Evolutionary conservation across 257 asterid genomes (phyloP), one percentile per base, ranked within the genome.

Genomic region (Fraxinus americana): DNA sequence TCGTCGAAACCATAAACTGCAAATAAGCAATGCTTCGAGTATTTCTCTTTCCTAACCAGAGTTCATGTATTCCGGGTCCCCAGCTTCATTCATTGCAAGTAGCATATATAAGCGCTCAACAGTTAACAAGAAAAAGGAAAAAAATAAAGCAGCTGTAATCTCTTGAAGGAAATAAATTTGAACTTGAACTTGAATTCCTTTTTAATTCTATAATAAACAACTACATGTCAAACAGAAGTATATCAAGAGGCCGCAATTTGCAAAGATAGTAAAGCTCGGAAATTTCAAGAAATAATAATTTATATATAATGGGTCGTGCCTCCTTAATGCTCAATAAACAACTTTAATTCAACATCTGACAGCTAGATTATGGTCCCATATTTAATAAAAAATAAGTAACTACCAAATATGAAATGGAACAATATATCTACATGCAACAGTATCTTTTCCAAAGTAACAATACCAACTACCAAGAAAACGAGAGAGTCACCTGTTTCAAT

Each of bases 401-500:
- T 10, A 74, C 54, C 67, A 71, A 70, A 13, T 16, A 57, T 76
- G 39, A 14, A 67, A 67, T 35, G 63, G 71, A 35, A 36, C 23
- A 73, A 16, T 66, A 63, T 70, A 57, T 43, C 73, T n/a, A 54
- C 57, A 73, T 23, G 21, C 71, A 17, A 48, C 9, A 76, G 38
- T 41, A 74, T 76, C 21, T 14, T 72, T 57, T 59, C 21, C 45
- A 75, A 32, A 45, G 67, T 35, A 77, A 34, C 52, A 66, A 70
- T 39, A 34, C 72, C 50, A 11, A 41, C 50, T 41, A 41, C 50
- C 35, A 73, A 23, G 65, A 25, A 41, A 57, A 76, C 67, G 41
- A 74, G 48, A 74, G 75, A 74, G 36, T 83, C 76, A 95, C 99
- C 96, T 93, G 97, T 77, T 87, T 89, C 78, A 92, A 83, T 71